These are phyloP conservation scores for Lodderomyces oxycetoniae DNA, from an alignment of 1,139 yeast genomes.

Conservation along the genomic window DNA sequence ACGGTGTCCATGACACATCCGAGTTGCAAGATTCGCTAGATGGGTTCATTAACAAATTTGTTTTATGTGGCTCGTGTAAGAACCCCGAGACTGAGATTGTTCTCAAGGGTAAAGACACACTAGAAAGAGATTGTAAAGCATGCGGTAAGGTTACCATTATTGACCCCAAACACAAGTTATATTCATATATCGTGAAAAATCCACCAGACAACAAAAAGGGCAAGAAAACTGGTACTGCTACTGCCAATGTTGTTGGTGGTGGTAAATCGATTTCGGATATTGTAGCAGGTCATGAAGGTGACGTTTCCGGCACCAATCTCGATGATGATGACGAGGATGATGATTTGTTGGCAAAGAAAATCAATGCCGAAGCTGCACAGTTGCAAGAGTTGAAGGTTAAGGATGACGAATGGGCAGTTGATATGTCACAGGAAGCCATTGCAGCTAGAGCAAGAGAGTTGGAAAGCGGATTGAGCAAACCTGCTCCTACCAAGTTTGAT, in stretches of 20 bases:
- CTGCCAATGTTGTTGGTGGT: constrained; percentile 87
- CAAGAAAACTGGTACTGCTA: constrained; percentile 81
- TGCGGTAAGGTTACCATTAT: constrained; percentile 88
- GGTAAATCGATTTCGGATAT: constrained; percentile 76
- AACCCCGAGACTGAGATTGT: constrained; percentile 96
- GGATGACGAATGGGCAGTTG: constrained; percentile 98
- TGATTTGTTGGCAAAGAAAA: constrained; percentile 72
- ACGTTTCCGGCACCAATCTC: constrained; percentile 22
- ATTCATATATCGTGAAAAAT: constrained; percentile 83
- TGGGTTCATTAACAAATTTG: constrained; percentile 89
- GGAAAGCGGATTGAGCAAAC: constrained; percentile 31
- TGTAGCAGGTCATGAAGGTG: constrained; percentile 48
- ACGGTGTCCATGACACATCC: constrained; percentile 89
- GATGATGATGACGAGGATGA: constrained; percentile 49
- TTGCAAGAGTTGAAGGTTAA: constrained; percentile 60
- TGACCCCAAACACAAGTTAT: constrained; percentile 83
- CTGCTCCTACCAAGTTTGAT: constrained; percentile 1
- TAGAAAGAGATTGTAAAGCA: constrained; percentile 95
- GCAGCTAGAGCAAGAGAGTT: constrained; percentile 87
- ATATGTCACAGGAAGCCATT: constrained; percentile 95
- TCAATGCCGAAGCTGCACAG: constrained; percentile 80
- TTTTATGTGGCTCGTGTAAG: constrained; percentile 89
- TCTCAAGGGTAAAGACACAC: constrained; percentile 68
- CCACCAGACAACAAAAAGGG: constrained; percentile 66
- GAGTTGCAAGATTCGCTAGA: constrained; percentile 93